A percentile compares a stretch with the other conserved stretches of the same genome.
These are phyloP conservation scores for Neophaeococcomyces mojaviensis DNA, from an alignment of 2,329 filamentous ascomycete genomes.

Conservation along the genomic window DNA sequence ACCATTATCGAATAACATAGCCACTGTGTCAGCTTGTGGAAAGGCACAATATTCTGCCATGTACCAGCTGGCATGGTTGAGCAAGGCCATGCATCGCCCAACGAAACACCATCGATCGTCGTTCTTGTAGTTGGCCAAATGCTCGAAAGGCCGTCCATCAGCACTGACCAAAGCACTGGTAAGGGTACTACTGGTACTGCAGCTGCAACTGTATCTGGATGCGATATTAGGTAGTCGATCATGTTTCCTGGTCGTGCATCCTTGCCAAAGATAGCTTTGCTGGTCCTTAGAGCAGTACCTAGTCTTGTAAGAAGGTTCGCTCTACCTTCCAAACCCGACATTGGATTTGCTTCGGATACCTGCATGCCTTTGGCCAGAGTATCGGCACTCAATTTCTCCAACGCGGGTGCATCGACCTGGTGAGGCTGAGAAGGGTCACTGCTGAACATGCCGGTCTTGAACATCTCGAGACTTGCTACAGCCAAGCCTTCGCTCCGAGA, in stretches of 20 bases:
- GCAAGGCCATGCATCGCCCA: conserved; percentile 94
- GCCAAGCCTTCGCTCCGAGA: conserved; percentile 82
- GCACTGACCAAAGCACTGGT: conserved; percentile 79
- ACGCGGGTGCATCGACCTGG: conserved; percentile 78
- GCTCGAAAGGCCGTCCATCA: conserved; percentile 76
- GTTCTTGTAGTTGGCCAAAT: conserved; percentile 89
- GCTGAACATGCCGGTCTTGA: conserved; percentile 84
- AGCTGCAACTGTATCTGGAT: conserved; percentile 80
- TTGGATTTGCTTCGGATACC: conserved; percentile 68
- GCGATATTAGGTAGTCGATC: conserved; percentile 88
- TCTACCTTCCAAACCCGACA: conserved; percentile 79
- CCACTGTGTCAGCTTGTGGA: conserved; percentile 94
- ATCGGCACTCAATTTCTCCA: conserved; percentile 66
- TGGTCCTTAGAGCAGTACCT: conserved; percentile 63
- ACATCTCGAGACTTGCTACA: conserved; percentile 76
- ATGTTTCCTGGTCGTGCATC: conserved; percentile 87
- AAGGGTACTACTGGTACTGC: conserved; percentile 81
- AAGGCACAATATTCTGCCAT: conserved; percentile 78
- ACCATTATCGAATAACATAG: conserved; percentile 90
- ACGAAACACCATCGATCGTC: conserved; percentile 72
- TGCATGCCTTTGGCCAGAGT: conserved; percentile 76
- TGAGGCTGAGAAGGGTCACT: conserved; percentile 71
- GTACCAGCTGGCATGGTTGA: conserved; percentile 66
- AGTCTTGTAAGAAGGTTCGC: conserved; percentile 71
- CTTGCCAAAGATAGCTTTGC: conserved; percentile 74